A percentile compares a stretch with the other conserved stretches of the same genome.
phyloP scores from a whole-genome alignment of 257 asterid species.

The Ligustrum vulgare region DNA sequence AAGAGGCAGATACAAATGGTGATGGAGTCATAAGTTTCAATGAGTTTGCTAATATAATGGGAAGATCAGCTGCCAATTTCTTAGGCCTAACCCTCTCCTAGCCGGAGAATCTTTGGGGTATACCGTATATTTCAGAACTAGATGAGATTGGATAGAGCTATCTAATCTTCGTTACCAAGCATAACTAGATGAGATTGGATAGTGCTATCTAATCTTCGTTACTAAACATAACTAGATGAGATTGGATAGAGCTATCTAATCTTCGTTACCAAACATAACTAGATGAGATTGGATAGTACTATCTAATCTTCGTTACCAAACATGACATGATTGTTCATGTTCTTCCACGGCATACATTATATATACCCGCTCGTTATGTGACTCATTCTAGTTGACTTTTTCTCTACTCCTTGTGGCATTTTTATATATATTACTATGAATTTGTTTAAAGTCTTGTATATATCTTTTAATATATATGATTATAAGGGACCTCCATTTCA shows the following conservation, averaged over 20 bases:
- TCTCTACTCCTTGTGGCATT: neutral
- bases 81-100: slow-evolving; percentile 51
- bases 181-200: too few species aligned
- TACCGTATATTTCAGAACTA: neutral
- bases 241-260: neutral
- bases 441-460: neutral
- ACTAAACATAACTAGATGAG: slow-evolving; percentile 3
- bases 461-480: neutral
- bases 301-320: neutral
- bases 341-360: neutral
- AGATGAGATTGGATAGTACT: too few species aligned
- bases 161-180: too few species aligned
- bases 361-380: neutral
- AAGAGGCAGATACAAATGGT: slow-evolving; percentile 82
- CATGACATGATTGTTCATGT: slow-evolving; percentile 8
- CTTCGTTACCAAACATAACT: too few species aligned
- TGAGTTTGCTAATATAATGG: slow-evolving; percentile 71
- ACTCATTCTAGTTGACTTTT: slow-evolving; percentile 18
- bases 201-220: too few species aligned
- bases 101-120: slow-evolving; percentile 4
- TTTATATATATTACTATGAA: neutral
- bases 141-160: slow-evolving; percentile 2
- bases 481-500: neutral
- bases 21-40: slow-evolving; percentile 79
- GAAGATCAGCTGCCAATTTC: slow-evolving; percentile 68